phyloP scores from a whole-genome alignment of 352 stramenopile species.

The Globisporangium barbulae region DNA sequence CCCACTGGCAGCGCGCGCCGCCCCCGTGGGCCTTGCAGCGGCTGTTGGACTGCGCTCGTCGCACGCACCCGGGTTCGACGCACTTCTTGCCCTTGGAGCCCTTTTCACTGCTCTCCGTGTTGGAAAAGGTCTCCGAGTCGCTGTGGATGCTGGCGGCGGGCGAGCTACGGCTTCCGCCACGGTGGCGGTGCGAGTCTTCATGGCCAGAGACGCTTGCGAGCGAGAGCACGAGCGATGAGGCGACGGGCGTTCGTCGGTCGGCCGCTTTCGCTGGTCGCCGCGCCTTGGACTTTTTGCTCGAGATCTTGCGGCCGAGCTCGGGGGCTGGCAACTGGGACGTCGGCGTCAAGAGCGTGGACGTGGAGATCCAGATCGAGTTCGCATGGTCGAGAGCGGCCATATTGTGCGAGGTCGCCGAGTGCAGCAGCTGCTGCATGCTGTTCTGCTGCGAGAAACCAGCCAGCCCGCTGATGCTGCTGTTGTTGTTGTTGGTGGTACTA shows the following conservation, averaged over 20 bases:
- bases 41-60: constrained; percentile 78
- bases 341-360: constrained; percentile 17
- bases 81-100: constrained; percentile 74
- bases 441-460: background rate
- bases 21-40: constrained; percentile 79
- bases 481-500: constrained; percentile 3
- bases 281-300: constrained; percentile 13
- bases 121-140: constrained; percentile 3
- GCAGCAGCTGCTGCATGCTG: constrained; percentile 12
- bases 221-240: constrained; percentile 8
- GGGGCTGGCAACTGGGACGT: constrained; percentile 13
- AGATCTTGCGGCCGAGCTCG: constrained; percentile 16
- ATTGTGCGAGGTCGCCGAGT: background rate
- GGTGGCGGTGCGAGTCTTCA: background rate
- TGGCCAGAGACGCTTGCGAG: constrained; percentile 2
- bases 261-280: constrained; percentile 10
- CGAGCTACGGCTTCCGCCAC: background rate
- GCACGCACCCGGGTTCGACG: constrained; percentile 48
- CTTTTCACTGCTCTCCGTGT: constrained; percentile 12
- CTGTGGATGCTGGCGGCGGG: background rate
- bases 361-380: constrained; percentile 17
- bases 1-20: constrained; percentile 67
- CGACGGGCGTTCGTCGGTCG: background rate
- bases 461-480: background rate
- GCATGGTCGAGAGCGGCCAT: background rate